phyloP scores from a whole-genome alignment of 2,329 filamentous ascomycete species.

The Fusarium sp. region DNA sequence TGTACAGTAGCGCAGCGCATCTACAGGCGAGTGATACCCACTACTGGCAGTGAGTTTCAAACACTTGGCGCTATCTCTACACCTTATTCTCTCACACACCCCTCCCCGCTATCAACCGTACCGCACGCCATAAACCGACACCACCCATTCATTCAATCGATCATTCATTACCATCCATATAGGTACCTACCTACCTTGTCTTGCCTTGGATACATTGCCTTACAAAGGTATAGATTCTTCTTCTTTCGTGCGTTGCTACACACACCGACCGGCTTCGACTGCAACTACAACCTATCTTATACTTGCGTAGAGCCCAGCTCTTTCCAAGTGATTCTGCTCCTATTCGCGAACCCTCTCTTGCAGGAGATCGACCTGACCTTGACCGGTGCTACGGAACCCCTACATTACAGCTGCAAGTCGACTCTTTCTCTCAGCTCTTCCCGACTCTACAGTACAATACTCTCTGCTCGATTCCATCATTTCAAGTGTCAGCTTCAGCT shows the following conservation, averaged over 20 bases:
- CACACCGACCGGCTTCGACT: slow-evolving; percentile 38
- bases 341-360: slow-evolving; percentile 29
- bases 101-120: slow-evolving; percentile 36
- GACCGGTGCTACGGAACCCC: slow-evolving; percentile 37
- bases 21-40: slow-evolving; percentile 11
- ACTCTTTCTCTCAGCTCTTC: background rate
- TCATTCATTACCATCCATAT: slow-evolving; percentile 8
- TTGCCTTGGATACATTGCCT: slow-evolving; percentile 11
- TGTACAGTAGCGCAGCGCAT: slow-evolving; percentile 8
- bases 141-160: slow-evolving; percentile 23
- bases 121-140: slow-evolving; percentile 43
- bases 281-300: slow-evolving; percentile 28
- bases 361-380: slow-evolving; percentile 44
- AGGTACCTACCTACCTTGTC: slow-evolving; percentile 4
- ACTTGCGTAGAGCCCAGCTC: slow-evolving; percentile 19
- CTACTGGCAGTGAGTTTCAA: slow-evolving; percentile 24
- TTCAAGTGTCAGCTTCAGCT: slow-evolving; percentile 23
- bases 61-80: slow-evolving; percentile 34
- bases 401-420: slow-evolving; percentile 24
- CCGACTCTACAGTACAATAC: slow-evolving; percentile 1
- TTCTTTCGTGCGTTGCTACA: slow-evolving; percentile 25
- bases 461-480: slow-evolving; percentile 9
- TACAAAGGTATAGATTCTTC: slow-evolving; percentile 27
- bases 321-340: slow-evolving; percentile 4
- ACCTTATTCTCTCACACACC: slow-evolving; percentile 27